Evolutionary conservation across 169 alveolate genomes (phyloP).

Genomic region (Toxoplasma gondii): DNA sequence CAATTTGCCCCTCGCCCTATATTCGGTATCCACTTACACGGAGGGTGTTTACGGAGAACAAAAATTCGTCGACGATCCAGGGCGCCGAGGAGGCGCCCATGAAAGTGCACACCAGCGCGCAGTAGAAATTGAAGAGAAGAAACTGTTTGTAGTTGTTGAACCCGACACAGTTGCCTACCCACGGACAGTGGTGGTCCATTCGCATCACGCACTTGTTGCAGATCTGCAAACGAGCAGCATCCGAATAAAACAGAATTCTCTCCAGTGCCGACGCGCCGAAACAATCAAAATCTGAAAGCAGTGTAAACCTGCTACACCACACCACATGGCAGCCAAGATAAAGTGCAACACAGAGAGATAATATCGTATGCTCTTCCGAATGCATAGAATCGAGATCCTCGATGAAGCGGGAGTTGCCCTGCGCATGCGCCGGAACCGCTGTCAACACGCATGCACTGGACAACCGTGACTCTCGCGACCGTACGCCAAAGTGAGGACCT

Average conservation of each 20-base stretch:
- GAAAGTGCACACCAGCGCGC: conserved; percentile 75
- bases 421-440: too few species aligned
- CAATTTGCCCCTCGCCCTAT: too few species aligned
- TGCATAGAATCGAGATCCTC: too few species aligned
- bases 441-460: too few species aligned
- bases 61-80: conserved; percentile 20
- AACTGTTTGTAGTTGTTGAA: conserved; percentile 85
- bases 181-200: conserved; percentile 95
- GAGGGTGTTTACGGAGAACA: neutral
- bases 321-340: neutral
- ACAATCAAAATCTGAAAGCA: neutral
- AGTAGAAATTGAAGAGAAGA: conserved; percentile 80
- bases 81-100: conserved; percentile 67
- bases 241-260: neutral
- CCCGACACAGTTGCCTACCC: conserved; percentile 76
- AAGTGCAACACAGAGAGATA: too few species aligned
- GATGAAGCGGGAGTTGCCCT: too few species aligned
- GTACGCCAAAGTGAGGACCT: too few species aligned
- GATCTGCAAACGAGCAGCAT: conserved; percentile 44
- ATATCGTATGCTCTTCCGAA: too few species aligned
- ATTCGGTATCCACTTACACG: neutral
- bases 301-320: neutral
- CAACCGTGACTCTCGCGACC: too few species aligned
- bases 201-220: conserved; percentile 88
- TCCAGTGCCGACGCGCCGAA: neutral